A percentile compares a stretch with the other conserved stretches of the same genome.
Conservation (phyloP, 257 asterid genomes). For the Penstemon barbatus region DNA sequence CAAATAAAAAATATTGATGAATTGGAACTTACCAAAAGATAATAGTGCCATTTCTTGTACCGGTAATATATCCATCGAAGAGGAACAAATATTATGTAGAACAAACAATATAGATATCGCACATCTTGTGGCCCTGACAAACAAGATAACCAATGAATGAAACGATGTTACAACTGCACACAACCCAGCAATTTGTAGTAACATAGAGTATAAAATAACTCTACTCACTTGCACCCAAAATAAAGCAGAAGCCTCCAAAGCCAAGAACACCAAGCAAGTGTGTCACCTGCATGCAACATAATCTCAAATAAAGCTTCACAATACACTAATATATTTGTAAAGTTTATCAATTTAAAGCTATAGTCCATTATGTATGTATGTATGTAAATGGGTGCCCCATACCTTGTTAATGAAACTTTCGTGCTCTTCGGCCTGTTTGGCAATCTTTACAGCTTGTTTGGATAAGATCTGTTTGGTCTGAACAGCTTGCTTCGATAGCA, state of each 20-base stretch:
- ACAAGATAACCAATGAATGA: conserved; percentile 26
- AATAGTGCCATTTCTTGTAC: conserved; percentile 98
- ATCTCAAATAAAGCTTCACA: conserved; percentile 19
- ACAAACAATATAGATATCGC: conserved; percentile 77
- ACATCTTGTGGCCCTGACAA: conserved; percentile 92
- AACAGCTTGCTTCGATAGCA: conserved; percentile 49
- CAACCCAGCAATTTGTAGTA: conserved; percentile 1
- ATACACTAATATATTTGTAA: neutral
- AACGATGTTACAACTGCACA: conserved; percentile 18
- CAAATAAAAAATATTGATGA: conserved; percentile 12
- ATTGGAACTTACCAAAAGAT: conserved; percentile 72
- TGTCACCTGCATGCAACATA: conserved; percentile 59
- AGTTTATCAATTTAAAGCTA: neutral
- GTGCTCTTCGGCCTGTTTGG: conserved; percentile 94
- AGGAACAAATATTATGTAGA: conserved; percentile 89
- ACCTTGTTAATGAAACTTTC: conserved; percentile 93
- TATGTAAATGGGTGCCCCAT: neutral
- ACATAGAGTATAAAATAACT: neutral
- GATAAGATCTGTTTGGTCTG: conserved; percentile 72
- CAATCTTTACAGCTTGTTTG: conserved; percentile 74
- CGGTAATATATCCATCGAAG: conserved; percentile 95
- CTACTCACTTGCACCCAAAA: conserved; percentile 92
- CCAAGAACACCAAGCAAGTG: conserved; percentile 93
- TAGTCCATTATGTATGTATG: neutral
- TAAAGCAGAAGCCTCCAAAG: conserved; percentile 92